Base-by-base conservation (phyloP, 169 alveolate species). In the Plasmodium ovale region DNA sequence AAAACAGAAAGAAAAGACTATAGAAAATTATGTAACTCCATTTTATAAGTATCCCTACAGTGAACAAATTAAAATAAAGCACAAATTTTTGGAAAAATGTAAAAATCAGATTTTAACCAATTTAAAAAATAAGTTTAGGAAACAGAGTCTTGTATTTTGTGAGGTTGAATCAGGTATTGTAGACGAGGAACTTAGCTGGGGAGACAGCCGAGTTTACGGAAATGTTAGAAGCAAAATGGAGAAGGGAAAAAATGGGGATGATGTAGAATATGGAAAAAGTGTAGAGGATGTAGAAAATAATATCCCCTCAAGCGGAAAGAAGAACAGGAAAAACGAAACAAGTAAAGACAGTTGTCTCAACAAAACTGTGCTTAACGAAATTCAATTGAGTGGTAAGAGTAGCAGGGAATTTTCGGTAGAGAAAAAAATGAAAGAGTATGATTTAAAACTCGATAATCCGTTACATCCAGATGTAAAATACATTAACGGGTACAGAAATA, bases 11-110 rank as follows among this genome's bases (percentile, higher is more conserved):
- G 19, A 12, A 19, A 85, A 85, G 69, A 85, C 65, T 49, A 58
- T 85, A 27, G 91, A 85, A 60, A 85, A 85, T 44, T 85, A 39
- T 85, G 91, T 85, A 42, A 85, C 91, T 14, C 91, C 91, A 14
- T 69, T 85, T 68, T 64, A 85, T 58, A 85, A 85, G 42, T 85
- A 85, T 60, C 37, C 71, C 16, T 85, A 85, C 69, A 21, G n/a
- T 27, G 73, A 85, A 14, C 91, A 85, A 69, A 70, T 85, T 37
- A 85, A 54, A 47, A 85, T 85, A 54, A 85, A 85, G 53, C 71
- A 85, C 19, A 58, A 9, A 27, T 85, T 85, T 85, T 69, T 85
- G 69, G 47, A 68, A 70, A 85, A 85, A 69, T 85, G 91, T 44
- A 85, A 60, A 44, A 69, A 70, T 42, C 85, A 85, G 33, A 85